Percentiles rank a stretch among this genome's conserved stretches.
These are phyloP conservation scores for Sclerotinia borealis DNA, from an alignment of 2,329 filamentous ascomycete species.

Conservation along the genomic window DNA sequence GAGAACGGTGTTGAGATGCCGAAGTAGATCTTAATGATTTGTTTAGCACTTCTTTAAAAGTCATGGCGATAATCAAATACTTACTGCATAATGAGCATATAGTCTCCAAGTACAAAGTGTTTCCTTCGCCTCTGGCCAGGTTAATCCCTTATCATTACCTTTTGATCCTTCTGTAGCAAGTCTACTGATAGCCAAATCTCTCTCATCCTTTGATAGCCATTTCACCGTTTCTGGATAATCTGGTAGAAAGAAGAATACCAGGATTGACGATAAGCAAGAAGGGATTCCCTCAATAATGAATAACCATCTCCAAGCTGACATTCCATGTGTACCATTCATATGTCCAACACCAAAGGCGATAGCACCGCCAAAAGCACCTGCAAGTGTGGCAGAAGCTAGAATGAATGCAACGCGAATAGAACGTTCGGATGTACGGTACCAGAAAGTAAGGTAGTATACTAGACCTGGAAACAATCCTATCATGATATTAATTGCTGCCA, in stretches of 20 bases:
- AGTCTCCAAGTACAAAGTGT: constrained; percentile 45
- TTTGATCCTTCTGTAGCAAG: constrained; percentile 39
- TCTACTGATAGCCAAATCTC: constrained; percentile 36
- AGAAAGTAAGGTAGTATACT: constrained; percentile 32
- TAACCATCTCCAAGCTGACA: constrained; percentile 30
- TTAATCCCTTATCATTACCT: constrained; percentile 39
- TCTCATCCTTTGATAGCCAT: constrained; percentile 42
- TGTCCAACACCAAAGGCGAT: constrained; percentile 30
- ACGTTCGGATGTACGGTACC: constrained; percentile 29
- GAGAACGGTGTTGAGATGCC: constrained; percentile 50
- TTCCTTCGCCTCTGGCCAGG: constrained; percentile 41
- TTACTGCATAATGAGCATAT: constrained; percentile 46
- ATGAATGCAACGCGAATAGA: constrained; percentile 30
- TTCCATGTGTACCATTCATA: constrained; percentile 25
- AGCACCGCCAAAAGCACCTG: constrained; percentile 31
- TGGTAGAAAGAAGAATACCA: constrained; percentile 42
- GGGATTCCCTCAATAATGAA: constrained; percentile 31
- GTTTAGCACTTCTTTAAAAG: background rate
- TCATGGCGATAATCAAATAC: constrained; percentile 12
- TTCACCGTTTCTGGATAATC: constrained; percentile 43
- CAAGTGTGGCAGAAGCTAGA: constrained; percentile 29
- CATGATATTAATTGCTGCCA: constrained; percentile 30
- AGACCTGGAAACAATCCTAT: constrained; percentile 40
- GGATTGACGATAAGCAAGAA: constrained; percentile 42
- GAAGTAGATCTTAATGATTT: constrained; percentile 39